A percentile compares a stretch with the other conserved stretches of the same genome.
Conservation (phyloP, 2,329 filamentous ascomycete species). For the Hypocrella siamensis region DNA sequence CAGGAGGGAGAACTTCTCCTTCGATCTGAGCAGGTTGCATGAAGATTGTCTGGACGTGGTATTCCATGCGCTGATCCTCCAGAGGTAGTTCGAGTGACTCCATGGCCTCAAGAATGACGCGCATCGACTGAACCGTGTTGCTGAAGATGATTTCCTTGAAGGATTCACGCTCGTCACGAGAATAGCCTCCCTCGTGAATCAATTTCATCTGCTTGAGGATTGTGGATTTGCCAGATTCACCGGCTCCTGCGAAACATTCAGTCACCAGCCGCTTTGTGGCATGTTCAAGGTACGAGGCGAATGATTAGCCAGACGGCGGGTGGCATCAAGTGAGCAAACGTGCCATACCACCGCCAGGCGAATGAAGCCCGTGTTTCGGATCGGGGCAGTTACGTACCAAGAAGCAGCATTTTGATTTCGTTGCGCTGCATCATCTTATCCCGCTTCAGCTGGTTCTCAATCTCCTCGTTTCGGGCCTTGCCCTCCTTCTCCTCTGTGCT, state of each 20-base stretch:
- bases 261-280: not conserved
- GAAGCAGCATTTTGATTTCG: conserved; percentile 98
- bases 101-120: conserved; percentile 54
- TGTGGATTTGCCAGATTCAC: conserved; percentile 57
- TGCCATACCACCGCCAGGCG: no score
- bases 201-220: conserved; percentile 57
- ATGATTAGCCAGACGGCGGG: not conserved
- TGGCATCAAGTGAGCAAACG: no score
- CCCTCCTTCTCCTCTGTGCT: conserved; percentile 99
- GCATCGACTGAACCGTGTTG: conserved; percentile 56
- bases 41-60: conserved; percentile 96
- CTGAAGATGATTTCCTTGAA: conserved; percentile 60
- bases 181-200: conserved; percentile 97
- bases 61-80: conserved; percentile 84
- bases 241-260: conserved; percentile 51
- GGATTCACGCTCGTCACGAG: conserved; percentile 63
- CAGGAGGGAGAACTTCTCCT: conserved; percentile 82
- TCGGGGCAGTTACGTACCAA: conserved; percentile 45
- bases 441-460: conserved; percentile 96
- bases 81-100: conserved; percentile 62
- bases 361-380: no score
- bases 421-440: conserved; percentile 98
- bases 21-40: conserved; percentile 97
- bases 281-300: not conserved
- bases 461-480: conserved; percentile 99